Percentiles rank a stretch among this genome's conserved stretches.
These are phyloP conservation scores for Trypanosoma platydactyli DNA, from an alignment of 208 protist genomes.

Conservation along the genomic window DNA sequence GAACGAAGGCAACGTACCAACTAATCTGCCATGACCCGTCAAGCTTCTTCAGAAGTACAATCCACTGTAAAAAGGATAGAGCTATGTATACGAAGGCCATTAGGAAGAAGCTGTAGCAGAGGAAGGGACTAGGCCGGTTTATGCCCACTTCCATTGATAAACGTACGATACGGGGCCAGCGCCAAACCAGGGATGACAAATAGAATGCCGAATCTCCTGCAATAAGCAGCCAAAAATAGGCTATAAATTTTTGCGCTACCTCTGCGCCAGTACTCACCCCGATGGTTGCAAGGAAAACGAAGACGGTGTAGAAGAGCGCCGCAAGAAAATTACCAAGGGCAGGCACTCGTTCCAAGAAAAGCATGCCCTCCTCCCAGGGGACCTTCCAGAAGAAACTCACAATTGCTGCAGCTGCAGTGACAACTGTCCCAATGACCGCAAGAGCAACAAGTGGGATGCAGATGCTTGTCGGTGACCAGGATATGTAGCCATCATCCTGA, in stretches of 20 bases:
- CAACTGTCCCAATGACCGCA: slow-evolving; percentile 38
- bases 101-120: slow-evolving; percentile 77
- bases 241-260: slow-evolving; percentile 40
- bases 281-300: slow-evolving; percentile 43
- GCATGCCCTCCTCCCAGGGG: slow-evolving; percentile 65
- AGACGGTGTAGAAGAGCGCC: slow-evolving; percentile 57
- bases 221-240: slow-evolving; percentile 71
- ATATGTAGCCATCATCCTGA: slow-evolving; percentile 40
- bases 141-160: slow-evolving; percentile 72
- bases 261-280: slow-evolving; percentile 34
- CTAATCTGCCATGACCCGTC: slow-evolving; percentile 48
- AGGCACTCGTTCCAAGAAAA: slow-evolving; percentile 57
- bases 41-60: slow-evolving; percentile 68
- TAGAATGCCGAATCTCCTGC: slow-evolving; percentile 80
- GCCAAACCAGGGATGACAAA: slow-evolving; percentile 84
- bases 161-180: slow-evolving; percentile 68
- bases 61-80: slow-evolving; percentile 76
- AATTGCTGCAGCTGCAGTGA: slow-evolving; percentile 54
- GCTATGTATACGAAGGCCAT: slow-evolving; percentile 64
- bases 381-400: slow-evolving; percentile 45
- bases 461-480: slow-evolving; percentile 46
- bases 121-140: slow-evolving; percentile 47
- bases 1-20: slow-evolving; percentile 82
- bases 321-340: slow-evolving; percentile 78
- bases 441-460: slow-evolving; percentile 62